Base-by-base conservation (phyloP, 257 asterid species). In the Solanum chmielewskii region DNA sequence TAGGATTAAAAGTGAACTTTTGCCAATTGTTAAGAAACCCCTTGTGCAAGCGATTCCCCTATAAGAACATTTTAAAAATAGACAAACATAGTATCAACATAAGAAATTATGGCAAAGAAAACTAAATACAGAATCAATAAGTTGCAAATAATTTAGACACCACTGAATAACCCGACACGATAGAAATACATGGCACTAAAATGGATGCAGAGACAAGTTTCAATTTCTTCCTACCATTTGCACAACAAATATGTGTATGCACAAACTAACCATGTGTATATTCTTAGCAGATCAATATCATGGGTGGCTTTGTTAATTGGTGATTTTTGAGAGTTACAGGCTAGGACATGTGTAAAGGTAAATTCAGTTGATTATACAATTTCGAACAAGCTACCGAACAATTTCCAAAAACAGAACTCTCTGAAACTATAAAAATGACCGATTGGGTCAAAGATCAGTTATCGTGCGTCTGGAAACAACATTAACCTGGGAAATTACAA, bases 31-130 rank as follows among this genome's bases (percentile, higher is more conserved):
- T 94, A 90, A 94, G 89, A 83, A 97, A 91, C 85, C 94, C 98
- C 92, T 97, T 95, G 84, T 97, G 97, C 91, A 97, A 93, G 87
- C 98, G 98, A 87, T 92, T 95, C 68, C 99, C 99, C 99, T 97
- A 91, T 11, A 88, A 83, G 5, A 77, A 86, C 3, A 47, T 47
- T 80, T 80, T 9, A 66, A 25, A 86, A 42, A 85, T 56, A 85
- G 29, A 70, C 7, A 85, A 45, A 37, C 25, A 33, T 20, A 25
- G 27, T 8, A 18, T 29, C 44, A 27, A 4, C 47, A 78, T 16
- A 45, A 9, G 42, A 27, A 27, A 78, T 16, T 78, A 27, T 78
- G 42, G 12, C 39, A 45, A 45, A 78, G 16, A 42, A 9, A 27
- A 42, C 14, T 78, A 78, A 77, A 78, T 27, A 78, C 41, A 15